Conservation (phyloP, 2,329 filamentous ascomycete species). For the Fusarium algeriense region DNA sequence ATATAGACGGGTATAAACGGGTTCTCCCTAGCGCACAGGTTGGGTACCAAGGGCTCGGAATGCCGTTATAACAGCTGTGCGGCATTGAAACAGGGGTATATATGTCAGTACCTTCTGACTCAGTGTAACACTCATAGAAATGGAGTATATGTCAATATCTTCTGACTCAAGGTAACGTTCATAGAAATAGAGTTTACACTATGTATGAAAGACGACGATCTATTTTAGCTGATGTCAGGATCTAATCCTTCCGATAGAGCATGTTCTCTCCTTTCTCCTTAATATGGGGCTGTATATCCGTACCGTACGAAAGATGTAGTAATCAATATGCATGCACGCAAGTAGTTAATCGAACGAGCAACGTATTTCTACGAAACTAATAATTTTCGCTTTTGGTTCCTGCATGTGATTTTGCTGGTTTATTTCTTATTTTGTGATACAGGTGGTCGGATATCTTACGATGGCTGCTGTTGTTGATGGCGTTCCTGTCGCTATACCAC, state of each 20-base stretch:
- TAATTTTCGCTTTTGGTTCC: slow-evolving; percentile 1
- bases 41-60: not conserved
- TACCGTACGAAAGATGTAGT: not conserved
- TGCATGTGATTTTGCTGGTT: not conserved
- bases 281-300: not conserved
- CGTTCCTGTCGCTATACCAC: slow-evolving; percentile 39
- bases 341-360: not conserved
- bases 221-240: not conserved
- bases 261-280: not conserved
- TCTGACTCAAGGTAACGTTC: not conserved
- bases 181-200: not conserved
- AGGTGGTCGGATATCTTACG: not conserved
- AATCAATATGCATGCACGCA: not conserved
- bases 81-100: not conserved
- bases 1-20: not conserved
- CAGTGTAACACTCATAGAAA: not conserved
- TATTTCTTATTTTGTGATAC: too few species aligned
- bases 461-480: slow-evolving; percentile 43
- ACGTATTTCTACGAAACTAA: not conserved
- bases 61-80: not conserved
- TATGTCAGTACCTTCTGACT: not conserved
- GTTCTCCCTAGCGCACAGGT: not conserved
- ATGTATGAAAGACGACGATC: not conserved
- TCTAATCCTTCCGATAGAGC: not conserved
- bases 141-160: not conserved